Base-by-base conservation (phyloP, 2,329 filamentous ascomycete species). In the Dactylellina drechsleri region DNA sequence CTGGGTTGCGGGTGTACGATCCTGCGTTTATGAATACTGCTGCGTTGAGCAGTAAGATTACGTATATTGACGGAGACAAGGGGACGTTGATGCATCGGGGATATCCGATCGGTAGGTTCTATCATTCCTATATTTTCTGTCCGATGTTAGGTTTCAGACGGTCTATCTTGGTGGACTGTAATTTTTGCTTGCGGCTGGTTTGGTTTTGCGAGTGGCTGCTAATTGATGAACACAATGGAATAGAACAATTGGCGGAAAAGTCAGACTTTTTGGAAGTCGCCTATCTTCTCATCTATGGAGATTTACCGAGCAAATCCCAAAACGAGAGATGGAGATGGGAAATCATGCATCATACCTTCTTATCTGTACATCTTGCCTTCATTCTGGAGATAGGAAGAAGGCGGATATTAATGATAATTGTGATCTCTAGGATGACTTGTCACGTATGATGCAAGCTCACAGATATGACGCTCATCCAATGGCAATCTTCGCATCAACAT, bases 11-110 rank as follows among this genome's bases (percentile, higher is more conserved):
- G 20, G 81, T 86, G 41, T 85, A 82, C 65, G 85, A 86, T 79
- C 84, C 84, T n/a, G 85, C 83, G 1, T 86, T 85, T 80, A 84
- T 85, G 82, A 86, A 86, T 81, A 86, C 85, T 1, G 84, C 84
- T 16, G 85, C 85, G 1, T 82, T 85, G 18, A 80, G 84, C 80
- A 84, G 83, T 78, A 82, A 80, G 57, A 86, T 86, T 78, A 85
- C 84, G 28, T 86, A 85, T 81, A 86, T 86, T 79, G 85, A 86
- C 78, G 85, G 85, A 41, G 82, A 82, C 70, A 84, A 85, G 20
- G 85, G 85, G 41, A 84, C 85, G 52, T 81, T 86, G 40, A 84
- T 84, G 47, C 86, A 86, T 78, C 83, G 85, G 7, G 85, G 84
- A 47, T 85, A 86, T 78, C 83, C 84, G 6, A 85, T 86, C 72